A percentile compares a stretch with the other conserved stretches of the same genome.
Conservation (phyloP, 179 eudicot species). For the Silene coronaria region DNA sequence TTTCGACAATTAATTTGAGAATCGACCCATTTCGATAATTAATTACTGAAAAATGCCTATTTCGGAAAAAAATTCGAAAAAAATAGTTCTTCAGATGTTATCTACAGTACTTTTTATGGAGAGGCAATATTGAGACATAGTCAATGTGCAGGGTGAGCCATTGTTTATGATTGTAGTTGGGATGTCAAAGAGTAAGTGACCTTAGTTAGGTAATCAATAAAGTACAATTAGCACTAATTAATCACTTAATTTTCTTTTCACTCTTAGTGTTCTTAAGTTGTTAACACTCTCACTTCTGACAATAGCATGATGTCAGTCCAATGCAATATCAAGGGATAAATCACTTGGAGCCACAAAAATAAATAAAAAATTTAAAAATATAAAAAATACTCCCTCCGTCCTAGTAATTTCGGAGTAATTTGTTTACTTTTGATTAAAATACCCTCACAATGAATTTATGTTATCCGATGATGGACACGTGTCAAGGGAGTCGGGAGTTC, state of each 20-base stretch:
- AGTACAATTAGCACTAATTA: constrained; percentile 6
- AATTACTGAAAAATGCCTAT: no score
- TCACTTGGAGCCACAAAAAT: neutral
- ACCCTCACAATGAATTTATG: no score
- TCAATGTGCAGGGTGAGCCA: constrained; percentile 20
- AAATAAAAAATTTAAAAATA: no score
- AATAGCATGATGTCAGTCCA: constrained; percentile 30
- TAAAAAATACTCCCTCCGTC: neutral
- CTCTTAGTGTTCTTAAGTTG: neutral
- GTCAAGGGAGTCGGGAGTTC: no score
- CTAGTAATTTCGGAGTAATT: no score
- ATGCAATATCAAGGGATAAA: neutral
- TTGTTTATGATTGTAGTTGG: constrained; percentile 20
- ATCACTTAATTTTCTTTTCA: neutral
- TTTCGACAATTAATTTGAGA: no score
- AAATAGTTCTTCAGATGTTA: neutral
- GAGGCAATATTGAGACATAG: constrained; percentile 10
- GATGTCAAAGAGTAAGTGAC: constrained; percentile 19
- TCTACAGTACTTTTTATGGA: constrained; percentile 4
- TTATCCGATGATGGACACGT: no score
- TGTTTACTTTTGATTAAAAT: no score
- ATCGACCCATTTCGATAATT: no score
- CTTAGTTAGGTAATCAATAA: constrained; percentile 12
- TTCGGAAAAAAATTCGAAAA: no score
- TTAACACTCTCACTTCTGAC: constrained; percentile 14